Evolutionary conservation across 768 basidiomycete genomes (phyloP).

Genomic region (Leccinum imitatum): DNA sequence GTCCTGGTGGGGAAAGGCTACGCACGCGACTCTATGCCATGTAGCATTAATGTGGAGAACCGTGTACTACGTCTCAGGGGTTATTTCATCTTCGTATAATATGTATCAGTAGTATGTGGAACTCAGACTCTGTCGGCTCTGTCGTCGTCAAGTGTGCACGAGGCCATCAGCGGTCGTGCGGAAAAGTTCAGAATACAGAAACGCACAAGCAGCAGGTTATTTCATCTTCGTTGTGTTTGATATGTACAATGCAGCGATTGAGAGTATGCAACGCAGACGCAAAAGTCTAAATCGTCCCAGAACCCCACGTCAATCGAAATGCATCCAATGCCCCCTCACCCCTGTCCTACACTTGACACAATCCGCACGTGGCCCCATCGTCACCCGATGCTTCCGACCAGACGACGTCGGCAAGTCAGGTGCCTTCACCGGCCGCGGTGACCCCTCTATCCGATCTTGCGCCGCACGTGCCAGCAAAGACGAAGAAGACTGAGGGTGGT

Average conservation of each 20-base stretch:
- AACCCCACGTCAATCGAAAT: conserved; percentile 45
- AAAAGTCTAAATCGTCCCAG: neutral
- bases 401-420: conserved; percentile 16
- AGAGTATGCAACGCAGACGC: conserved; percentile 1
- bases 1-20: too few relatives aligned
- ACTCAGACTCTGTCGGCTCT: neutral
- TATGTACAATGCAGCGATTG: conserved; percentile 4
- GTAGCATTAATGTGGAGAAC: too few relatives aligned
- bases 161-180: neutral
- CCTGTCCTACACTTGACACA: conserved; percentile 65
- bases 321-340: conserved; percentile 72
- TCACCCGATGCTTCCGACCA: conserved; percentile 48
- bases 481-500: neutral
- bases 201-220: conserved; percentile 1
- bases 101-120: neutral
- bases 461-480: neutral
- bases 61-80: too few relatives aligned
- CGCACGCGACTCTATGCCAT: too few relatives aligned
- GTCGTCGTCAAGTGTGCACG: neutral
- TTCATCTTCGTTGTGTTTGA: neutral
- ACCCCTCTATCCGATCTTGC: conserved; percentile 19
- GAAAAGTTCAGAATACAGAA: neutral
- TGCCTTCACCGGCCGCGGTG: conserved; percentile 14
- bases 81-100: too few relatives aligned
- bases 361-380: conserved; percentile 71